A percentile compares a stretch with the other conserved stretches of the same genome.
These are phyloP conservation scores for Cercis canadensis DNA, from an alignment of 306 rosid genomes.

Conservation along the genomic window DNA sequence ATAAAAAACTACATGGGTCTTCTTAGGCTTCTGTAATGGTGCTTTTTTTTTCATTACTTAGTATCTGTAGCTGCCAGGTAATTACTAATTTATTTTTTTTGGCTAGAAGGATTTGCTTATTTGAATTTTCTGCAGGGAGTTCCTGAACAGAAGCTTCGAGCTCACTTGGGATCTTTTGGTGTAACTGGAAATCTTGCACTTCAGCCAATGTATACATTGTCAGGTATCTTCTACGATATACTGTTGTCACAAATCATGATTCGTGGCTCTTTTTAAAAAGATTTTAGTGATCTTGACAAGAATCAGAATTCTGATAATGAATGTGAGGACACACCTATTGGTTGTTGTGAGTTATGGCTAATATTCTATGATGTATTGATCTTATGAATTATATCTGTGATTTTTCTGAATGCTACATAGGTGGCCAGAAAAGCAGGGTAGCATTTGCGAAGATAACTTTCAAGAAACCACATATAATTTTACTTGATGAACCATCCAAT, in stretches of 20 bases:
- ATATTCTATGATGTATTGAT: constrained; percentile 4
- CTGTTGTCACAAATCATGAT: background rate
- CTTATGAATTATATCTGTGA: constrained; percentile 22
- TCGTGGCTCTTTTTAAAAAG: background rate
- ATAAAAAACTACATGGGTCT: constrained; percentile 15
- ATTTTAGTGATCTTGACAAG: too few species aligned
- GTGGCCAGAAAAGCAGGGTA: constrained; percentile 99
- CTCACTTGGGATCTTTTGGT: constrained; percentile 96
- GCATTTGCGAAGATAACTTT: constrained; percentile 98
- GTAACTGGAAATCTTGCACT: constrained; percentile 99
- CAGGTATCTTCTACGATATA: constrained; percentile 61
- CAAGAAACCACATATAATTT: constrained; percentile 95
- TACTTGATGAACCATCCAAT: constrained; percentile 99
- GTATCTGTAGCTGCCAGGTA: constrained; percentile 25
- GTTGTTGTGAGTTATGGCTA: background rate
- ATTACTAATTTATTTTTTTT: constrained; percentile 8
- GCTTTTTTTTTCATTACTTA: background rate
- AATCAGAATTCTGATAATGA: too few species aligned
- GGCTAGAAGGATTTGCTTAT: constrained; percentile 15
- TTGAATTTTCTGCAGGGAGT: constrained; percentile 73
- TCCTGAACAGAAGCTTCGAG: constrained; percentile 97
- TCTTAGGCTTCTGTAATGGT: constrained; percentile 7
- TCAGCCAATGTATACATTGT: constrained; percentile 98
- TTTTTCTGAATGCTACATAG: constrained; percentile 49
- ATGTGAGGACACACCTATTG: too few species aligned